Conservation (phyloP, 1,284 basidiomycete species). For the Cronartium quercuum region DNA sequence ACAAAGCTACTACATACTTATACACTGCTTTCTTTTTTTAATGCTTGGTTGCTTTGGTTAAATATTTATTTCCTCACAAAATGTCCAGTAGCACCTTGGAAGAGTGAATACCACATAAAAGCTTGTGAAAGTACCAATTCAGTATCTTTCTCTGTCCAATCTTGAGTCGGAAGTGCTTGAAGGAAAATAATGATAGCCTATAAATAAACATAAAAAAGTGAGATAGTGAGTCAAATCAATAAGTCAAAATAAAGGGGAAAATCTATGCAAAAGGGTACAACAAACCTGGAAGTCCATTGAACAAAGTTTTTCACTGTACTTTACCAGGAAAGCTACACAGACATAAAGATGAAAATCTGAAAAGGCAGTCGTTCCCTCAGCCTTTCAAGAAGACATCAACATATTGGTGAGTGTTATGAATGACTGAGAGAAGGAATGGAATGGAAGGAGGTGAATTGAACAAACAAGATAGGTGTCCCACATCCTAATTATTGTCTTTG, state of each 20-base stretch:
- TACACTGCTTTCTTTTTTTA: no score
- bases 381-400: conserved; percentile 54
- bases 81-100: conserved; percentile 30
- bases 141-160: conserved; percentile 91
- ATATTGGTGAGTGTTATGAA: background rate
- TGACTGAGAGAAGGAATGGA: background rate
- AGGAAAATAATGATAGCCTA: conserved; percentile 99
- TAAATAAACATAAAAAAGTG: background rate
- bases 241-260: conserved; percentile 47
- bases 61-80: conserved; percentile 26
- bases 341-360: conserved; percentile 95
- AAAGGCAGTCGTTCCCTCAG: conserved; percentile 89
- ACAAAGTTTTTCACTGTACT: conserved; percentile 80
- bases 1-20: no score
- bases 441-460: conserved; percentile 38
- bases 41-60: background rate
- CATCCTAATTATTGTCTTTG: conserved; percentile 91
- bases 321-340: conserved; percentile 85
- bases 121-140: conserved; percentile 92
- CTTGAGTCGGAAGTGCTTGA: conserved; percentile 87
- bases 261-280: conserved; percentile 32
- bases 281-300: conserved; percentile 93
- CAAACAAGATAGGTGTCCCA: conserved; percentile 95
- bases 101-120: conserved; percentile 58
- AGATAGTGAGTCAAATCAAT: no score